Conservation (phyloP, 202 grass and related monocot species). For the Digitaria exilis region DNA sequence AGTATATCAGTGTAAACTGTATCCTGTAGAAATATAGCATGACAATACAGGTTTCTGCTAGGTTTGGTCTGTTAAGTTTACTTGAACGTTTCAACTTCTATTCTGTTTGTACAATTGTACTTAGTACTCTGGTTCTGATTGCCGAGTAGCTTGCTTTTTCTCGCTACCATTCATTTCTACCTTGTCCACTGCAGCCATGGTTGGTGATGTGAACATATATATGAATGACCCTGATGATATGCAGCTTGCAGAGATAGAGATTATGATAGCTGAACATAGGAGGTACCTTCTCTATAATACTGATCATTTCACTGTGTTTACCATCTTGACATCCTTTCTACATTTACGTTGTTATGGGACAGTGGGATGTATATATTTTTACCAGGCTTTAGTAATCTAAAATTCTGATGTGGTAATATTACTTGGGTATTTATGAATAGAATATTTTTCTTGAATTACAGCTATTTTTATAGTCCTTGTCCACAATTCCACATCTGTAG, state of each 20-base stretch:
- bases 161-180: background rate
- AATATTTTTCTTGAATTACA: background rate
- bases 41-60: background rate
- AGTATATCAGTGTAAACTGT: background rate
- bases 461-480: background rate
- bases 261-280: conserved; percentile 87
- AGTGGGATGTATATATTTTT: background rate
- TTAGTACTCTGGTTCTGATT: background rate
- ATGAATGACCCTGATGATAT: conserved; percentile 88
- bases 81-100: background rate
- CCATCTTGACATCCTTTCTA: background rate
- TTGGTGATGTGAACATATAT: conserved; percentile 96
- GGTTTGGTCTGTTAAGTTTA: background rate
- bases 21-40: background rate
- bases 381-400: background rate
- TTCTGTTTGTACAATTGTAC: background rate
- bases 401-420: background rate
- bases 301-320: background rate
- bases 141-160: background rate
- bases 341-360: background rate
- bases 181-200: conserved; percentile 67
- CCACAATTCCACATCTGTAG: background rate
- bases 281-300: conserved; percentile 45
- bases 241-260: conserved; percentile 76
- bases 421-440: background rate